Base-by-base conservation (phyloP, 1,139 yeast species). In the Scheffersomyces stambukii region DNA sequence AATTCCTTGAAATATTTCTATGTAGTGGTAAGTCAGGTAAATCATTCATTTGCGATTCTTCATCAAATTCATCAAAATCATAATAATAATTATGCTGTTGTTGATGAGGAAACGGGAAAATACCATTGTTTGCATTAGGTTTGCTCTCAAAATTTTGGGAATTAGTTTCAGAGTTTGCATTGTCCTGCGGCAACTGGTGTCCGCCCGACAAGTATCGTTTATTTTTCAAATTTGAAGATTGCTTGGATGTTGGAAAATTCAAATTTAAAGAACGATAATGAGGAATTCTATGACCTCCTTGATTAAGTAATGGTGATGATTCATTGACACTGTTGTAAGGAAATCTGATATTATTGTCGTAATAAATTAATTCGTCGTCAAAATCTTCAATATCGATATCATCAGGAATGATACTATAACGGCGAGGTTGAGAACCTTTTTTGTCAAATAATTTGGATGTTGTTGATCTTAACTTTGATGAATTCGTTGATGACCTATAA, bases 391-490 rank as follows among this genome's bases (percentile, higher is more conserved):
- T 68, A 47, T 77, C 81, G 10, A 77, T 67, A 46, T 77, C 82
- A 46, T 77, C 82, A 1, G 83, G 82, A 4, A 80, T 72, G 17
- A 81, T 82, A 16, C 86, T 79, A 43, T 81, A 81, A 27, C 89
- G 59, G 46, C 89, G 64, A 4, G 86, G 75, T 25, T 79, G 81
- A 1, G 82, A 72, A 0, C 86, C 86, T 37, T 75, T 80, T 13
- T 77, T 73, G 43, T 81, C 88, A 51, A 81, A 81, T 5, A 81
- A 54, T 36, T 78, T 76, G 1, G 86, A 79, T 0, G 88, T 80
- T 1, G 86, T 79, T 3, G 86, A 79, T 28, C 89, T 53, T 19
- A 69, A 53, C 32, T 64, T 66, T 1, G 73, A 52, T 45, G 64
- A 60, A 0, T 58, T 35, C 5, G 56, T 50, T 5, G 64, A 52